Evolutionary conservation across 306 rosid species (phyloP), one percentile per base, ranked within the genome.

Genomic region (Carpinus fangiana): DNA sequence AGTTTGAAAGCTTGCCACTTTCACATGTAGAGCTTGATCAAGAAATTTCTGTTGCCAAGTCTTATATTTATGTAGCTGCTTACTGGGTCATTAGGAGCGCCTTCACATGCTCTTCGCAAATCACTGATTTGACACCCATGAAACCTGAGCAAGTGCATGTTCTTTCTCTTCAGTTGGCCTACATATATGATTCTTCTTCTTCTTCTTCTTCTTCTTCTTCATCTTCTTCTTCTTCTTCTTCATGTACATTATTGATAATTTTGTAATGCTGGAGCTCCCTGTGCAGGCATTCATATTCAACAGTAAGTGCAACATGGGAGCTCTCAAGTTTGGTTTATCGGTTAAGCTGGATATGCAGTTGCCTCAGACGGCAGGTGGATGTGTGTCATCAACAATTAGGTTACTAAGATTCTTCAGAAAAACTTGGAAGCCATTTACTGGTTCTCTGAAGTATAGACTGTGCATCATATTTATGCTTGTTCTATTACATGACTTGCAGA

Each of bases 71-170:
- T 53, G 52, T 68, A 66, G 85, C 96, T 79, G 88, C 62, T 26
- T 91, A 89, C 62, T 91, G 93, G 96, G 84, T 89, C 57, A 21
- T 81, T 80, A 83, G 90, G 81, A 84, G 90, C 84, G 73, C 83
- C 81, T 84, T 86, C 81, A 82, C 83, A 53, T 86, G 90, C 82
- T 81, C 80, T 81, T 86, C 80, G 17, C 90, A 84, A 73, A 82
- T 89, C 72, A 59, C 73, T 54, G 83, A 86, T 62, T 76, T 86
- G 70, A 75, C 64, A 69, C 50, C 67, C 82, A 75, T 79, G 76
- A 85, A 82, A 83, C 78, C 84, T 84, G 88, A 89, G 80, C 89
- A 91, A 89, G 96, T 91, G 84, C 93, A 86, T 84, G 85, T 87
- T 85, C 84, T 87, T 80, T 83, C 91, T 82, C 73, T 85, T 76